phyloP scores from a whole-genome alignment of 2,329 filamentous ascomycete genomes.

The Coniochaeta hoffmannii region DNA sequence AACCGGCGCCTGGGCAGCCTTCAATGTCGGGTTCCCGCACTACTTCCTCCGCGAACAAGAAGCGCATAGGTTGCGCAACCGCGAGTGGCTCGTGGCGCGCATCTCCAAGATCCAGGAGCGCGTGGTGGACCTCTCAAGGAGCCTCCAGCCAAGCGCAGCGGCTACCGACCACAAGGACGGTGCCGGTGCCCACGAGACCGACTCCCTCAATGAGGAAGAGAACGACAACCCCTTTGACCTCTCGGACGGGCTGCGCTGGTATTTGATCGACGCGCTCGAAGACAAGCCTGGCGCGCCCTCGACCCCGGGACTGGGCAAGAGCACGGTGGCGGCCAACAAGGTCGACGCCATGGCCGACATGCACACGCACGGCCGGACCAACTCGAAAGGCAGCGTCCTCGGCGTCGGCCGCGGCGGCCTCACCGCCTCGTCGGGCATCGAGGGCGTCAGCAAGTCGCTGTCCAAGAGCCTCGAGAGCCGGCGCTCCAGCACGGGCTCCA shows the following conservation, averaged over 20 bases:
- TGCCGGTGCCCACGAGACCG: conserved; percentile 32
- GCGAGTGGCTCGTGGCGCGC: conserved; percentile 94
- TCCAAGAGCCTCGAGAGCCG: conserved; percentile 88
- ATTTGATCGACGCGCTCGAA: conserved; percentile 86
- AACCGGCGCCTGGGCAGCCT: conserved; percentile 93
- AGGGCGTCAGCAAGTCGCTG: conserved; percentile 68
- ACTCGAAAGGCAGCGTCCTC: conserved; percentile 31
- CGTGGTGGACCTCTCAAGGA: conserved; percentile 85
- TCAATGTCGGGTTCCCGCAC: conserved; percentile 95
- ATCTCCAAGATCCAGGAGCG: conserved; percentile 89
- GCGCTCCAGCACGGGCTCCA: conserved; percentile 79
- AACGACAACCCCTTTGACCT: conserved; percentile 97
- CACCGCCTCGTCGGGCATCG: conserved; percentile 47
- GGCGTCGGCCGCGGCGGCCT: conserved; percentile 18
- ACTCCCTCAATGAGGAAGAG: conserved; percentile 55
- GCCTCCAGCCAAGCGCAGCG: conserved; percentile 42
- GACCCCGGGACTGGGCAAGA: conserved; percentile 88
- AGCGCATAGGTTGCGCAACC: conserved; percentile 69
- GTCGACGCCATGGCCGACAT: conserved; percentile 79
- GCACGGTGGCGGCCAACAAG: conserved; percentile 79
- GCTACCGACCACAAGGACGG: neutral
- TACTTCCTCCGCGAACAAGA: conserved; percentile 96
- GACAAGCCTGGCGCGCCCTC: conserved; percentile 87
- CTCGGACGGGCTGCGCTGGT: conserved; percentile 92
- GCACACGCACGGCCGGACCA: conserved; percentile 37